Evolutionary conservation across 495 filamentous ascomycete genomes (phyloP), one percentile per base, ranked within the genome.

Genomic region (Daldinia concentrica): DNA sequence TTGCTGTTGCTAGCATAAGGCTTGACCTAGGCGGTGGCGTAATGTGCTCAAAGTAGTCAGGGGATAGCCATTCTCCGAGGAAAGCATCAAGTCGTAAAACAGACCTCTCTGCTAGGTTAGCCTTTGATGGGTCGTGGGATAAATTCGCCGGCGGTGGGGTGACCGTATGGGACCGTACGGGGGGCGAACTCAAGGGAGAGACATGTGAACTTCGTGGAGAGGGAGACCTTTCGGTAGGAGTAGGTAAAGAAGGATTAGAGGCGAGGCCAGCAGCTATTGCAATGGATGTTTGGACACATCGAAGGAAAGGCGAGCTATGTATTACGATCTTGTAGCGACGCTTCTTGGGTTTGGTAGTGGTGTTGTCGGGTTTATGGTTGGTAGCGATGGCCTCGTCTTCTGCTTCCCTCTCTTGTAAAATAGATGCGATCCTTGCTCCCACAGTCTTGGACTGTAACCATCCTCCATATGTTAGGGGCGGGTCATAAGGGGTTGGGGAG

Each of bases 401-500:
- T 24, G 76, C 74, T 22, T 81, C 79, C 48, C 79, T 77, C 27
- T 85, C 81, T 63, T 79, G 86, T 68, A 98, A 79, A 6, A 98
- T 88, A 66, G 82, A 88, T 3, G 89, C 90, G 62, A 99, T 97
- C 41, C 93, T 88, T 17, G 85, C 82, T 3, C 95, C 95, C 2
- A 98, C 82, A 8, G 87, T 88, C 66, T 90, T 90, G 57, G 91
- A 89, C 76, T 98, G 95, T 19, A 87, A 86, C 94, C 94, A 98
- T 50, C 95, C 95, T 66, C 93, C 91, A 76, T 97, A 98, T 15
- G 94, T 97, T 52, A 99, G 86, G 45, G 96, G 95, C 48, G 95
- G 92, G 67, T 99, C 95, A 82, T 98, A 98, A 5, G 95, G 96
- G 3, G 92, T 95, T 3, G 94, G 90, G 4, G 96, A 97, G n/a